Evolutionary conservation across 768 basidiomycete species (phyloP).

Genomic region (Gloeopeniophorella convolvens): DNA sequence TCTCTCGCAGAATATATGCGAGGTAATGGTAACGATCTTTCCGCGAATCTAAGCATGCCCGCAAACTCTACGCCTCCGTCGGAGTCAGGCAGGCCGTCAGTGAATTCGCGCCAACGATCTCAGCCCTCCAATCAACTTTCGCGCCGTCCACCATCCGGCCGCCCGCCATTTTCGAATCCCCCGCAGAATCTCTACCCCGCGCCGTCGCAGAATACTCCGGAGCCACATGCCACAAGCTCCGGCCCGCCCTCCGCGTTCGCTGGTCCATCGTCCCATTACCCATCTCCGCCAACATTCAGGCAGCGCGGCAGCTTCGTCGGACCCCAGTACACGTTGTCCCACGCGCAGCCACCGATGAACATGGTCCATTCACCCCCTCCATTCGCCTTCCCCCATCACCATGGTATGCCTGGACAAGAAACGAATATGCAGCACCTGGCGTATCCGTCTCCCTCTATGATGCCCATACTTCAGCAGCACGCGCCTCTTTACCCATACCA

Average conservation of each 20-base stretch:
- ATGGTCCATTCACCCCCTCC: conserved; percentile 3
- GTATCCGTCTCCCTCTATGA: conserved; percentile 24
- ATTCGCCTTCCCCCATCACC: conserved; percentile 7
- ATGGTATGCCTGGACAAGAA: conserved; percentile 6
- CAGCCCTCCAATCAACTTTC: not conserved
- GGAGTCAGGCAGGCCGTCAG: not conserved
- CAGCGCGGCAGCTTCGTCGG: conserved; percentile 6
- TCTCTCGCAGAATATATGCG: conserved; percentile 2
- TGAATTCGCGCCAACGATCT: not conserved
- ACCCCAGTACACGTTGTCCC: conserved; percentile 2
- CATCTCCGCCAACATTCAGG: conserved; percentile 18
- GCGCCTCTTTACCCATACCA: conserved; percentile 36
- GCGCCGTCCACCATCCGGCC: not conserved
- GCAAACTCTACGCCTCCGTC: not conserved
- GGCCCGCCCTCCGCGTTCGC: conserved; percentile 1
- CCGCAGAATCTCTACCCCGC: not conserved
- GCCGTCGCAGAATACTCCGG: not conserved
- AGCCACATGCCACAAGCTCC: not conserved
- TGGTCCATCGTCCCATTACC: conserved; percentile 21
- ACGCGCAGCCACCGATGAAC: not conserved
- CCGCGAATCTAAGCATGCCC: conserved; percentile 5
- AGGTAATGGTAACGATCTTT: not conserved
- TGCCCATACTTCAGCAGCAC: conserved; percentile 33
- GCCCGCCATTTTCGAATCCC: conserved; percentile 12
- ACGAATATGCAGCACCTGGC: conserved; percentile 15